phyloP scores from a whole-genome alignment of 495 filamentous ascomycete genomes.

The Aspergillus sparsus region DNA sequence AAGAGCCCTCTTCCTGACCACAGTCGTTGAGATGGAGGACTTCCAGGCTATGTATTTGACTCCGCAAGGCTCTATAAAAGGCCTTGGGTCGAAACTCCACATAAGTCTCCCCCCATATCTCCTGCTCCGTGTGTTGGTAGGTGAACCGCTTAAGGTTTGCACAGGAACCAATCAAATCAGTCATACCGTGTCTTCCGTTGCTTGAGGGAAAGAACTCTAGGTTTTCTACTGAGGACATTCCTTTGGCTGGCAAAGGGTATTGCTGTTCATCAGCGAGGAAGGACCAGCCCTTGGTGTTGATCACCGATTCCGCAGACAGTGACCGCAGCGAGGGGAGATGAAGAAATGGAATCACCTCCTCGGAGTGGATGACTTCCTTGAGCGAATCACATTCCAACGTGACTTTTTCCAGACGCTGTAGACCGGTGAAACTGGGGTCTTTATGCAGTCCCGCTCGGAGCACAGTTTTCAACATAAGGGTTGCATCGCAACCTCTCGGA shows the following conservation, averaged over 20 bases:
- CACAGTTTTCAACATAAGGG: too few species aligned
- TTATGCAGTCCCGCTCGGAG: too few species aligned
- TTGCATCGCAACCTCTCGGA: too few species aligned
- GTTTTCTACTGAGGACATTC: not conserved
- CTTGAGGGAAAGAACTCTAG: not conserved
- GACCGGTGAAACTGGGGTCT: not conserved
- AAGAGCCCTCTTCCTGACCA: too few species aligned
- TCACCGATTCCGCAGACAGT: not conserved
- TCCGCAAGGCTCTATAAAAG: not conserved
- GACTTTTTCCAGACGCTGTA: not conserved
- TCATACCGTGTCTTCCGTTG: not conserved
- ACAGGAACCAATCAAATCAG: not conserved
- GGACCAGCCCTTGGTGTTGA: not conserved
- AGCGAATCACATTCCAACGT: not conserved
- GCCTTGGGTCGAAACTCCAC: not conserved
- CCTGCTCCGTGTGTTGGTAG: not conserved
- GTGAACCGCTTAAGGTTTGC: not conserved
- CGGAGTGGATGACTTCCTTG: not conserved
- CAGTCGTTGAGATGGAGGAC: not conserved
- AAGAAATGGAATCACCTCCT: not conserved
- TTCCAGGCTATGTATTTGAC: not conserved
- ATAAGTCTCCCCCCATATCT: not conserved
- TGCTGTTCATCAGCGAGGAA: too few species aligned
- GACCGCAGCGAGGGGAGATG: not conserved
- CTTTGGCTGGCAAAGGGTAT: not conserved